Evolutionary conservation across 2,329 filamentous ascomycete genomes (phyloP), one percentile per base, ranked within the genome.

Genomic region (Alternaria triticina): DNA sequence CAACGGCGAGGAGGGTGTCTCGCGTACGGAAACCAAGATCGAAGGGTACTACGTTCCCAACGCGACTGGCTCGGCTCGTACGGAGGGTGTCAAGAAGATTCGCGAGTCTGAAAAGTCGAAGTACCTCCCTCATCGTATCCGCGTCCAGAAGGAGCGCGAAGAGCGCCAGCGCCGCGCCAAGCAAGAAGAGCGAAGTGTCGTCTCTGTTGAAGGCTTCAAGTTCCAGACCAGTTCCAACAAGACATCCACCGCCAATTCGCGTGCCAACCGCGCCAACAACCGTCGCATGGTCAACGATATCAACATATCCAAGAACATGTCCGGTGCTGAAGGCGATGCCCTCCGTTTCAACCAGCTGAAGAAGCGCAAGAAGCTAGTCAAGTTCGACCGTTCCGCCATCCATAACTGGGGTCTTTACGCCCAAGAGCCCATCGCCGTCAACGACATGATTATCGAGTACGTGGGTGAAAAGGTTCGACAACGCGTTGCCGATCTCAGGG

Each of bases 371-470:
- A 99, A 99, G 85, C 94, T 95, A 2, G 96, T 99, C 79, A 96
- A 96, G 78, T 99, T 99, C 81, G 96, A 95, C 61, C 89, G 96
- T 47, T 99, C 96, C 56, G 96, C 96, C 49, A 99, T 99, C 73
- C 96, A 99, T 82, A 98, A 97, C 75, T 99, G 96, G 96, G 96
- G 96, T 27, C 83, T 99, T 27, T 99, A 99, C 77, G 94, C 96
- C 4, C 95, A 97, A 86, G 96, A 99, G 82, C 96, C 97, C 77
- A 99, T 99, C 68, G 88, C 91, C 64, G 94, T 95, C 79, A 96
- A 97, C 79, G 96, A 99, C 81, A 97, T 99, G 94, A 99, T 99
- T 78, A 99, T 99, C 76, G 96, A 99, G 82, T 99, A 99, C 78
- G 96, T 99, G 11, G 96, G 96, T 64, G 96, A 99, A 82, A 96